Evolutionary conservation across 306 rosid genomes (phyloP), one percentile per base, ranked within the genome.

Genomic region (Cicer arietinum): DNA sequence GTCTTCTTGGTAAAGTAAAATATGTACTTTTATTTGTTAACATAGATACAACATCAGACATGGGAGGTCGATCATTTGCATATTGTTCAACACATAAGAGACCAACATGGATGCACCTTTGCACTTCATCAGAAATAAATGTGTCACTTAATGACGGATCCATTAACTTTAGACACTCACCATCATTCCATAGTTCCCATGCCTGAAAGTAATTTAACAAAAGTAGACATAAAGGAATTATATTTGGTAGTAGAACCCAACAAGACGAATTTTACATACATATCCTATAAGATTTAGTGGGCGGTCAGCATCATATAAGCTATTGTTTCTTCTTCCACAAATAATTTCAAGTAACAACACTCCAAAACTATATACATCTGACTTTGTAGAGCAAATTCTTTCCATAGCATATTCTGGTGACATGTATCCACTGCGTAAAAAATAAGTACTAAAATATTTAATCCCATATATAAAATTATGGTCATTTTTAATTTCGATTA

Each of bases 261-360:
- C 10, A 7, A 10, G 16, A 57, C 1, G 10, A 57, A 57, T 5
- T 22, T 57, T 1, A 57, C 63, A 10, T 57, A 57, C 40, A 57
- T 57, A 25, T 57, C 63, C 63, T 20, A 57, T 22, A 8, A 57
- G 63, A 22, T 20, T 57, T 20, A 57, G 14, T 22, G 63, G 63
- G 2, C 63, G 37, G 4, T 57, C 63, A 20, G 10, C 63, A 57
- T 8, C 37, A 22, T 57, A 10, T 3, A 57, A 57, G 13, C 63
- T 57, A 57, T 22, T 57, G 37, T 57, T 57, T 57, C 10, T 57
- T 53, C 64, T 56, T 22, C 85, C 76, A 18, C 76, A 68, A 7
- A 83, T 20, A 16, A 83, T 83, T 63, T 82, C 82, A 45, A 78
- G 80, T 11, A 74, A 0, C 9, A 73, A 44, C 8, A 78, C 77